Base-by-base conservation (phyloP, 257 asterid species). In the Plantago major region DNA sequence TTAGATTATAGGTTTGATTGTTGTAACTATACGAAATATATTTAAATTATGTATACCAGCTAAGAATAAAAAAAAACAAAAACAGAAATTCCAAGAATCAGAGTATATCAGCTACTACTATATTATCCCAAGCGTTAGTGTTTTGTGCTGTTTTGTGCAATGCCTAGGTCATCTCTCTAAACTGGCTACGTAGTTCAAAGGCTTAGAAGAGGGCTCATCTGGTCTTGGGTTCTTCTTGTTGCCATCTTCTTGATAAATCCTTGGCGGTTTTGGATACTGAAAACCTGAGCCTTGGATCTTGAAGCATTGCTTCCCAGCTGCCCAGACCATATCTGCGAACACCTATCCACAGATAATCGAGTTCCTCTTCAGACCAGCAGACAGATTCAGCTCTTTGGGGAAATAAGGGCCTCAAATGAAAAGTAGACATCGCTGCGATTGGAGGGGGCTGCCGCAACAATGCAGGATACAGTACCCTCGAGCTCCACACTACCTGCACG, bases 361-460 rank as follows among this genome's bases (percentile, higher is more conserved):
- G 95, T 71, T 92, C 99, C 62, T 92, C 95, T 60, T 92, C 99
- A 11, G 89, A 83, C 97, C 99, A 93, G 94, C 46, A 66, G 77
- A 40, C 73, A 33, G 71, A 89, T 73, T 48, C 86, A 95, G 61
- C 82, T 86, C 70, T 84, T 93, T 58, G 90, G 93, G 76, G 86
- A 81, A 33, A 4, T 16, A 5, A 16, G 88, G 64, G 14, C 26
- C 26, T 1, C 26, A 22, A 22, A 22, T 1, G 26, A 22, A 22
- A 22, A 22, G 26, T 22, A 22, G 26, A 22, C 26, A 22, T 22
- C 26, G 26, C 26, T 22, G 89, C 58, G 71, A 81, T 82, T 10
- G 89, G n/a, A 18, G 83, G 62, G 37, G 79, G 76, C 76, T 6
- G 73, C 60, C 70, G 82, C 90, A 67, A 74, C 64, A 30, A 47